A percentile compares a stretch with the other conserved stretches of the same genome.
Evolutionary conservation across 1,139 yeast species (phyloP).

Genomic region (Diutina rugosa): DNA sequence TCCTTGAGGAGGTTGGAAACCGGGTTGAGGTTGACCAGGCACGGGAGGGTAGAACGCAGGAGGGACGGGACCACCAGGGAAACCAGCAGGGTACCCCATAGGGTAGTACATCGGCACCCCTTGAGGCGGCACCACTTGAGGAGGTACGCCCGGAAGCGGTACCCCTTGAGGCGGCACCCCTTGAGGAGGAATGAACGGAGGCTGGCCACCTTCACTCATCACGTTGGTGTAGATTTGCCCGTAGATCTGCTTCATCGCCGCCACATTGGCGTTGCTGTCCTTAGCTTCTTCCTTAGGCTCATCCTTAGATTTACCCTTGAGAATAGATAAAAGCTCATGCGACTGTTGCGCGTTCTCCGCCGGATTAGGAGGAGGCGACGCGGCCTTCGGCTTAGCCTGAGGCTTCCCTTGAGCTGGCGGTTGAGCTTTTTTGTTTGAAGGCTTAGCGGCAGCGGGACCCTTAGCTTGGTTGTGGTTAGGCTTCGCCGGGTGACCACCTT

Average conservation of each 20-base stretch:
- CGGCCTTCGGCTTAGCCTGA: conserved; percentile 4
- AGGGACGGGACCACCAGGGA: conserved; percentile 20
- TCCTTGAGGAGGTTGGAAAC: not conserved
- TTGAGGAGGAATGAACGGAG: not conserved
- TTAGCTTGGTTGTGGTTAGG: not conserved
- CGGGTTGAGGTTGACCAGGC: conserved; percentile 3
- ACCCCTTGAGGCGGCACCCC: not conserved
- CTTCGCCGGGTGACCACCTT: not conserved
- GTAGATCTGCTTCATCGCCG: conserved; percentile 35
- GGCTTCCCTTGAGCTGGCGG: conserved; percentile 7
- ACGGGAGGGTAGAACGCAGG: conserved; percentile 17
- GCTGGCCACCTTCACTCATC: conserved; percentile 22
- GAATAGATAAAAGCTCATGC: not conserved
- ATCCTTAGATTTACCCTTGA: conserved; percentile 2
- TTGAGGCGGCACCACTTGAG: conserved; percentile 6
- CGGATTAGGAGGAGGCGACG: not conserved
- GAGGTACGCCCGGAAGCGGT: conserved; percentile 5
- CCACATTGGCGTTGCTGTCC: conserved; percentile 11
- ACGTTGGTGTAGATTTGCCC: conserved; percentile 34
- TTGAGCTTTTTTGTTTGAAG: conserved; percentile 6
- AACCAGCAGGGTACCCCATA: conserved; percentile 4
- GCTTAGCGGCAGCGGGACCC: conserved; percentile 7
- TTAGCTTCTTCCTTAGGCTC: conserved; percentile 3
- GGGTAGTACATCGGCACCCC: conserved; percentile 7
- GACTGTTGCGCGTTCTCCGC: not conserved